Percentiles rank a stretch among this genome's conserved stretches.
Conservation (phyloP, 2,329 filamentous ascomycete genomes). For the Claviceps sp. region DNA sequence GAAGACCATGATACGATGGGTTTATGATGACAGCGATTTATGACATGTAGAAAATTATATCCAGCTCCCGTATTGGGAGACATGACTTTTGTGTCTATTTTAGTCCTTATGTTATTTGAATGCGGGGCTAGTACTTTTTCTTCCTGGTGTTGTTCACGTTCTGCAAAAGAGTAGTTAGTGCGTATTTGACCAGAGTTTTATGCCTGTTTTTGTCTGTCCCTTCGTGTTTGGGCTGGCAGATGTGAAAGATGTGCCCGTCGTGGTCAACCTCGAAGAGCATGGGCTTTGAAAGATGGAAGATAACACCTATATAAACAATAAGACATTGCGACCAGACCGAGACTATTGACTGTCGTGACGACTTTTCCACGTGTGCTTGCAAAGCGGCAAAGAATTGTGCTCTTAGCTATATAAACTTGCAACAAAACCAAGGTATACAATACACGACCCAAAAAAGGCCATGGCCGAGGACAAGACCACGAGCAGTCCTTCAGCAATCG, state of each 20-base stretch:
- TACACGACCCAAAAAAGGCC: too few relatives aligned
- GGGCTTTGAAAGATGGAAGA: background rate
- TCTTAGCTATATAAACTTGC: background rate
- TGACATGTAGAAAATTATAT: background rate
- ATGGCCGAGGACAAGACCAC: too few relatives aligned
- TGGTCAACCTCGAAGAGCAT: background rate
- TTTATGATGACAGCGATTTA: slow-evolving; percentile 5
- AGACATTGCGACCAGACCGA: slow-evolving; percentile 3
- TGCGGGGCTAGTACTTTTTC: background rate
- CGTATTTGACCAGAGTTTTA: background rate
- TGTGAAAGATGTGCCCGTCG: background rate
- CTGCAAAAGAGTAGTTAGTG: too few relatives aligned
- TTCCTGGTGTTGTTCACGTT: background rate
- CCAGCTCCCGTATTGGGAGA: background rate
- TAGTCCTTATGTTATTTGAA: background rate
- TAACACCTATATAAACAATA: slow-evolving; percentile 5
- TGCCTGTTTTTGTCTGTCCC: background rate
- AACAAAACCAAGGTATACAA: too few relatives aligned
- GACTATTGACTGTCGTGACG: background rate
- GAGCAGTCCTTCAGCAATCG: background rate
- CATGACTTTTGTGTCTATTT: background rate
- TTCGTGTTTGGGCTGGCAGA: background rate
- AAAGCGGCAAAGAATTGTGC: background rate
- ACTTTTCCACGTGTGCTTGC: background rate
- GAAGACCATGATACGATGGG: slow-evolving; percentile 6